These are phyloP conservation scores for Scedosporium boydii DNA, from an alignment of 2,329 filamentous ascomycete genomes.

Conservation along the genomic window DNA sequence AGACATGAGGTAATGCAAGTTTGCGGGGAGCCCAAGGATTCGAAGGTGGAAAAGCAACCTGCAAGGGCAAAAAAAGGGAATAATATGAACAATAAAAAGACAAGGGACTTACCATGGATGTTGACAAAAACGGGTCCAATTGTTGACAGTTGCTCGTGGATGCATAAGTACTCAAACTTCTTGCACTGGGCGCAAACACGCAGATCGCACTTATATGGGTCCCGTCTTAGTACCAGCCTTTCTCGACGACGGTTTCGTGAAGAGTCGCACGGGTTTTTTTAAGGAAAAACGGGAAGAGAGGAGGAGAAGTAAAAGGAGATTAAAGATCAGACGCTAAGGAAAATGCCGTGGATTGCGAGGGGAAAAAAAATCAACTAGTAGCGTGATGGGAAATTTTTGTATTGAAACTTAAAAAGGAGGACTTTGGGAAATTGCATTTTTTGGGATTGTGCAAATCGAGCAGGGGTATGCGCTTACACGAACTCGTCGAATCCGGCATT, in stretches of 20 bases:
- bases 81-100: neutral
- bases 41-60: neutral
- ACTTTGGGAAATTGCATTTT: neutral
- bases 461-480: conserved; percentile 5
- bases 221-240: neutral
- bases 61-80: neutral
- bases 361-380: neutral
- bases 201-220: conserved; percentile 4
- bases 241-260: neutral
- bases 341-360: neutral
- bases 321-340: neutral
- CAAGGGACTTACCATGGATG: conserved; percentile 6
- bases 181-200: conserved; percentile 16
- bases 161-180: conserved; percentile 12
- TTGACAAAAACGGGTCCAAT: conserved; percentile 6
- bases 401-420: neutral
- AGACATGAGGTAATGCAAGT: neutral
- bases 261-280: neutral
- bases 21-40: neutral
- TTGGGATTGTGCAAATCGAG: neutral
- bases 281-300: neutral
- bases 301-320: neutral
- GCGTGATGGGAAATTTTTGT: neutral
- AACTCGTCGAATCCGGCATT: conserved; percentile 7
- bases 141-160: conserved; percentile 12